A percentile compares a stretch with the other conserved stretches of the same genome.
phyloP scores from a whole-genome alignment of 177 flowering plant species.

The Vitis hybrid region DNA sequence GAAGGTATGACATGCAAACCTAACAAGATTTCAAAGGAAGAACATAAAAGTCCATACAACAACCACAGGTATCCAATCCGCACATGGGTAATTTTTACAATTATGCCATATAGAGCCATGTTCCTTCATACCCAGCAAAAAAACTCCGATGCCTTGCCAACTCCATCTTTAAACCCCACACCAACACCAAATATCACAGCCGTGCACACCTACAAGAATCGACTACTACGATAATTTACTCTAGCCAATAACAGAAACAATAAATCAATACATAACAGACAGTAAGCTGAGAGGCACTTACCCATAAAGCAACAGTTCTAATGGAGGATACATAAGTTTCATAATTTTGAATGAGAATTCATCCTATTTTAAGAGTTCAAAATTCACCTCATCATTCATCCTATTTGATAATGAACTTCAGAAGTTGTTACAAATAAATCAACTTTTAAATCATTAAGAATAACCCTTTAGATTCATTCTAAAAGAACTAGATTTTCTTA shows the following conservation, averaged over 20 bases:
- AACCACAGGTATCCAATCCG: not conserved
- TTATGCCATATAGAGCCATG: not conserved
- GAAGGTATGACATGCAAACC: not conserved
- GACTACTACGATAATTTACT: conserved; percentile 12
- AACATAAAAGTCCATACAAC: not conserved
- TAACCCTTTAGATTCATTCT: no score
- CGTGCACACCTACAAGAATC: conserved; percentile 54
- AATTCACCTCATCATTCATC: no score
- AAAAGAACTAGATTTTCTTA: no score
- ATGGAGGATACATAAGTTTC: conserved; percentile 45
- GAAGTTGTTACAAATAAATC: no score
- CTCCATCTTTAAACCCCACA: conserved; percentile 78
- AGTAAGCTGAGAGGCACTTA: conserved; percentile 31
- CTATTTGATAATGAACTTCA: no score
- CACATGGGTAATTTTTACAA: not conserved
- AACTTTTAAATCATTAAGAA: no score
- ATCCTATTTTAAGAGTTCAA: no score
- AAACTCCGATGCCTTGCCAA: conserved; percentile 85
- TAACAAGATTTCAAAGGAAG: not conserved
- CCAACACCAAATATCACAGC: conserved; percentile 89
- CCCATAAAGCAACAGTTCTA: conserved; percentile 73
- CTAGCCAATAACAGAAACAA: conserved; percentile 2
- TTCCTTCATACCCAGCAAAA: conserved; percentile 84
- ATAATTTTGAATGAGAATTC: not conserved
- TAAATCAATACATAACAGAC: conserved; percentile 1